Conservation (phyloP, 345 rosid genomes). For the Moringa oleifera region DNA sequence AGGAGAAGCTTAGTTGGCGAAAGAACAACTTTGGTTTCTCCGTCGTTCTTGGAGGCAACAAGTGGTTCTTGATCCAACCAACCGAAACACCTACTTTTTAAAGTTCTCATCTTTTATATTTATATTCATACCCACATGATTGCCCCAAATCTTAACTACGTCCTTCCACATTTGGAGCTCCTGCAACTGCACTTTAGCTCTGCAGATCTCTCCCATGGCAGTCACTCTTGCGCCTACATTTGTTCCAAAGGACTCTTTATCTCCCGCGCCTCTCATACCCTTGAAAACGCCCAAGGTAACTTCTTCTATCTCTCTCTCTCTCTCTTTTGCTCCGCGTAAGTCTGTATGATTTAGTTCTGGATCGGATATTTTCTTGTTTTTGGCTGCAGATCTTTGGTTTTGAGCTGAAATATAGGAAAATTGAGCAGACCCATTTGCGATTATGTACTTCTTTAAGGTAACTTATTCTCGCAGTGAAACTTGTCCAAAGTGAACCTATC, state of each 20-base stretch:
- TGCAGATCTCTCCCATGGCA: neutral
- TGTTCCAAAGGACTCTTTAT: neutral
- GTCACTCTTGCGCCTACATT: neutral
- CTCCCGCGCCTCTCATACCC: neutral
- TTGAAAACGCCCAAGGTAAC: neutral
- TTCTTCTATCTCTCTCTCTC: neutral
- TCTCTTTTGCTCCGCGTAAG: neutral
- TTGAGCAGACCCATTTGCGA: neutral
- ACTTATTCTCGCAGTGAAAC: neutral
- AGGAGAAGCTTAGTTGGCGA: constrained; percentile 2
- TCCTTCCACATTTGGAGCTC: neutral
- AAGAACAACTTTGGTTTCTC: constrained; percentile 41
- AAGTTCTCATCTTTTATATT: too few relatives aligned
- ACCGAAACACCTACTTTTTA: neutral
- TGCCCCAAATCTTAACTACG: neutral
- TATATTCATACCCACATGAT: neutral
- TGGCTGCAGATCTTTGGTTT: neutral
- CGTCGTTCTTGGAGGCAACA: constrained; percentile 54
- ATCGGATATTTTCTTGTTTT: neutral
- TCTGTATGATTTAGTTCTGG: neutral
- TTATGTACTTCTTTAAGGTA: neutral
- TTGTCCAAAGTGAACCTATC: too few relatives aligned
- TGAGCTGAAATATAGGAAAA: neutral
- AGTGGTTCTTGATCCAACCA: constrained; percentile 21
- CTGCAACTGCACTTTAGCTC: neutral